phyloP scores from a whole-genome alignment of 495 filamentous ascomycete species.

The Tetracladium setigerum region DNA sequence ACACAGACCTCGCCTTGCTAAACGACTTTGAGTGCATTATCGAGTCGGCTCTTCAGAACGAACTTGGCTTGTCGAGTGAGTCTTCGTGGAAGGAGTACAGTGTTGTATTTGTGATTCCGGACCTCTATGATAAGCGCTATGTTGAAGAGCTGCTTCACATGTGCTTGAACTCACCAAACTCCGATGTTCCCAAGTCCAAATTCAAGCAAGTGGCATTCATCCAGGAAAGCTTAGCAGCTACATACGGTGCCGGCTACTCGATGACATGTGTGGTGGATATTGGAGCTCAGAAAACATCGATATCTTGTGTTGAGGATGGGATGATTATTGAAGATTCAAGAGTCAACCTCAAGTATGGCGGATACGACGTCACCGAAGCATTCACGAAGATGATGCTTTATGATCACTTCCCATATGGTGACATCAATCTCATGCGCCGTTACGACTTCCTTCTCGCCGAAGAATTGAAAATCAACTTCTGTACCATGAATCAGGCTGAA shows the following conservation, averaged over 20 bases:
- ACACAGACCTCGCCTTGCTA: constrained; percentile 63
- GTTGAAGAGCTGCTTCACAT: constrained; percentile 77
- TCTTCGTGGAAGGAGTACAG: constrained; percentile 84
- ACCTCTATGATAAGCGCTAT: constrained; percentile 91
- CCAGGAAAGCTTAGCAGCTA: constrained; percentile 89
- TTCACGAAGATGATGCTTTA: constrained; percentile 97
- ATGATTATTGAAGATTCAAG: constrained; percentile 86
- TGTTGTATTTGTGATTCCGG: constrained; percentile 90
- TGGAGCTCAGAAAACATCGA: constrained; percentile 95
- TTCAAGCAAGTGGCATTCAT: constrained; percentile 87
- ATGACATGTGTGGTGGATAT: constrained; percentile 93
- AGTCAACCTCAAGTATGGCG: constrained; percentile 90
- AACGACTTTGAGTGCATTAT: constrained; percentile 81
- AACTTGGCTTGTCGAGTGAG: constrained; percentile 69
- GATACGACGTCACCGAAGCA: constrained; percentile 84
- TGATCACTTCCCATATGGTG: constrained; percentile 86
- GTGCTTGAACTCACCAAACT: constrained; percentile 49
- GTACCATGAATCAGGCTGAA: constrained; percentile 77
- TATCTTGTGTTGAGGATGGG: constrained; percentile 95
- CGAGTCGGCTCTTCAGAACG: constrained; percentile 74
- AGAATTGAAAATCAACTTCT: constrained; percentile 85
- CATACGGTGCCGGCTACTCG: constrained; percentile 92
- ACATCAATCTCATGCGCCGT: constrained; percentile 82
- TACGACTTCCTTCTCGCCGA: constrained; percentile 93
- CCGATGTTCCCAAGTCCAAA: constrained; percentile 50